Evolutionary conservation across 2,329 filamentous ascomycete species (phyloP), one percentile per base, ranked within the genome.

Genomic region (Helminthosporium solani): DNA sequence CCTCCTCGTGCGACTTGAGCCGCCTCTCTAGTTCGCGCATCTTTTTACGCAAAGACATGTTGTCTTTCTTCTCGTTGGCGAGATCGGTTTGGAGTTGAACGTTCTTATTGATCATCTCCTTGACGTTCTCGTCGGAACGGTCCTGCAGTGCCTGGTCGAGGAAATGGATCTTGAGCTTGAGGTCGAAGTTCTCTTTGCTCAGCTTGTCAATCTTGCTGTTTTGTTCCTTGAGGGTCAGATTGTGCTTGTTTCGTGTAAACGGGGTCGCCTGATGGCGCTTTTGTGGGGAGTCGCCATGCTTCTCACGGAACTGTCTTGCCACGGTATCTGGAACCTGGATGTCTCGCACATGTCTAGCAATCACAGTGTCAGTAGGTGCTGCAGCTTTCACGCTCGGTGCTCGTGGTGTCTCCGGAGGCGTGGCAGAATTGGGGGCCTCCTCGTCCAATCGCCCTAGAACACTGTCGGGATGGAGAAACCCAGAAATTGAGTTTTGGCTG

Each of bases 111-210:
- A 97, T 95, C 86, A 96, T 95, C 68, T 96, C 92, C 73, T 95
- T 95, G 67, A 99, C 86, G 53, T 91, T 90, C 72, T 97, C 92
- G 67, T 97, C 92, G 1, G 91, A 96, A 33, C 95, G 81, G 65
- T 92, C 94, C 70, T 95, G 90, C 16, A 99, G 75, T 1, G 92
- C 87, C 68, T 97, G 89, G 61, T 92, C 95, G 39, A 99, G 80
- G 64, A 96, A 99, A 78, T 96, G 90, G 42, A 97, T 96, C 71
- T 96, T 96, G 58, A 97, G 80, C 71, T 97, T 97, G 43, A 99
- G 78, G 19, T 90, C 90, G 66, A 97, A 99, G 36, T 99, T 99
- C 70, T 99, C 94, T 72, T 99, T 99, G 49, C 90, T 95, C 2
- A 97, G 79, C 48, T 91, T 85, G 70, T 99, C 94, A 54, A 99